Conservation (phyloP, 805 yeast species). For the Lachancea kluyveri region DNA sequence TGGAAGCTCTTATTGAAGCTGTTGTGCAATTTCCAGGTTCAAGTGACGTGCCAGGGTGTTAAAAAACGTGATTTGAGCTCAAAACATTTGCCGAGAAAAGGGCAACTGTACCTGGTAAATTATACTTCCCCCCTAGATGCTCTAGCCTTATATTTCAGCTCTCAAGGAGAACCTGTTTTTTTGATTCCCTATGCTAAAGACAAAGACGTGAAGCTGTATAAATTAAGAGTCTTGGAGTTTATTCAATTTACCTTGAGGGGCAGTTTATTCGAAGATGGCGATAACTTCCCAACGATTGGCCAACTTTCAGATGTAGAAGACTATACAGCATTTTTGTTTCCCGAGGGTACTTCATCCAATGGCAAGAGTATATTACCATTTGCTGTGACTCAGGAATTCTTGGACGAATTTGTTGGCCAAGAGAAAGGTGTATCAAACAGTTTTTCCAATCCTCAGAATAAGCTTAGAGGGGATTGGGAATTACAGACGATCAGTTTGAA, state of each 20-base stretch:
- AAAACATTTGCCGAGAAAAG: slow-evolving; percentile 31
- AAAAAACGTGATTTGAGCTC: slow-evolving; percentile 27
- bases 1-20: slow-evolving; percentile 23
- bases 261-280: slow-evolving; percentile 12
- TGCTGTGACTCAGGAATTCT: slow-evolving; percentile 21
- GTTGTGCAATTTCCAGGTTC: slow-evolving; percentile 32
- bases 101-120: slow-evolving; percentile 43
- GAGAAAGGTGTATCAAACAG: slow-evolving; percentile 4
- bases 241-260: slow-evolving; percentile 20
- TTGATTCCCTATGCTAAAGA: slow-evolving; percentile 3
- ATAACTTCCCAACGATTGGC: slow-evolving; percentile 1
- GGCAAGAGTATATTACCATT: slow-evolving; percentile 70
- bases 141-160: slow-evolving; percentile 29
- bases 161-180: slow-evolving; percentile 18
- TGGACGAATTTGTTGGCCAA: slow-evolving; percentile 17
- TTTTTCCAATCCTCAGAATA: slow-evolving; percentile 1
- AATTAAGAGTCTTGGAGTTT: slow-evolving; percentile 15
- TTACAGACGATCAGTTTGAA: slow-evolving; percentile 27
- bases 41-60: slow-evolving; percentile 38
- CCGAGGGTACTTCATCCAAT: slow-evolving; percentile 84
- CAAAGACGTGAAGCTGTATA: slow-evolving; percentile 11
- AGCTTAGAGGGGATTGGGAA: slow-evolving; percentile 6
- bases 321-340: slow-evolving; percentile 39
- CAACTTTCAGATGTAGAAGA: slow-evolving; percentile 1
- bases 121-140: slow-evolving; percentile 43